Percentiles rank a stretch among this genome's conserved stretches.
Evolutionary conservation across 2,329 filamentous ascomycete genomes (phyloP).

Genomic region (Microsporum ferrugineum): DNA sequence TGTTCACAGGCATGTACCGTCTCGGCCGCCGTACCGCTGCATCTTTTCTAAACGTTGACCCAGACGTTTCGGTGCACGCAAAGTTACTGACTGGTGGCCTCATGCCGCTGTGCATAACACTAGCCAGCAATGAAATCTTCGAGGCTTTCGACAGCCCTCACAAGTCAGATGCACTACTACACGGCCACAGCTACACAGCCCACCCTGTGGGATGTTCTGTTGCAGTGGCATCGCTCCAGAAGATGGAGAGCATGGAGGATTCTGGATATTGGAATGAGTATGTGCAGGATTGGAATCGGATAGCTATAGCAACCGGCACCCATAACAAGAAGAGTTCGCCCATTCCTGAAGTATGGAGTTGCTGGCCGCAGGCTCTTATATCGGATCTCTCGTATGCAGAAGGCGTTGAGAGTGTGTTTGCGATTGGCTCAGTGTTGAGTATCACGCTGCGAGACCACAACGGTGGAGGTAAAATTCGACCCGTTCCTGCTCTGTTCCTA

Average conservation of each 20-base stretch:
- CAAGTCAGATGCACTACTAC: constrained; percentile 67
- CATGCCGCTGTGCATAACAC: constrained; percentile 63
- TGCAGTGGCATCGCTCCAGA: constrained; percentile 53
- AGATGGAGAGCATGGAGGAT: constrained; percentile 49
- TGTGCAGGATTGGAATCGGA: constrained; percentile 39
- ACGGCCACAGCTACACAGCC: constrained; percentile 80
- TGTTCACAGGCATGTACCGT: constrained; percentile 76
- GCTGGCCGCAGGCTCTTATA: constrained; percentile 56
- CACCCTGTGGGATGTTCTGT: constrained; percentile 73
- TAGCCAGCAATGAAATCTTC: constrained; percentile 65
- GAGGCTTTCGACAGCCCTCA: constrained; percentile 57
- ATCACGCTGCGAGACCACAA: constrained; percentile 45
- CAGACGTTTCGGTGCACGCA: constrained; percentile 70
- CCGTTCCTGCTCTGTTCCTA: not conserved
- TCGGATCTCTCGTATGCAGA: constrained; percentile 45
- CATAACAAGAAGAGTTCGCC: not conserved
- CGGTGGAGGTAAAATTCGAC: constrained; percentile 33
- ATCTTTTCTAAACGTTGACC: constrained; percentile 54
- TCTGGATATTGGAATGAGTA: constrained; percentile 47
- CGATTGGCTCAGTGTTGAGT: constrained; percentile 62
- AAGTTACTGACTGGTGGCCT: constrained; percentile 75
- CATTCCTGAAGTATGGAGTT: constrained; percentile 47
- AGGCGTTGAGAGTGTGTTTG: constrained; percentile 55
- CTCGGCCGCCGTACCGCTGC: constrained; percentile 61
- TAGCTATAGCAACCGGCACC: not conserved